Evolutionary conservation across 108 stramenopile genomes (phyloP).

Genomic region (Nannochloropsis gaditana): DNA sequence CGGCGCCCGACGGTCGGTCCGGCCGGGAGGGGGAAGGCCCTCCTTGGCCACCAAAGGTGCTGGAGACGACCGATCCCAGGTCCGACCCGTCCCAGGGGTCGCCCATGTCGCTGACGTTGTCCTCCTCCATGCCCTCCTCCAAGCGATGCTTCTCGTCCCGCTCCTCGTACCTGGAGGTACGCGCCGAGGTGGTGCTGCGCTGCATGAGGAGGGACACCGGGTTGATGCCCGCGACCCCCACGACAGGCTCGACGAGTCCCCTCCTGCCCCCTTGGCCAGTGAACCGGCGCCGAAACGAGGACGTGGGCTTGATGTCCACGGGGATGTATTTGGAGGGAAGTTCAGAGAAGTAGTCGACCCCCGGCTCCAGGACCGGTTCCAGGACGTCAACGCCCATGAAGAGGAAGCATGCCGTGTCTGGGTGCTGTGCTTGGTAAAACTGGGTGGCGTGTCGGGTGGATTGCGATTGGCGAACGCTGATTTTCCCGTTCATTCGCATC

Average conservation of each 20-base stretch:
- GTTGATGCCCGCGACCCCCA: conserved; percentile 13
- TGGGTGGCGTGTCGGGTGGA: not conserved
- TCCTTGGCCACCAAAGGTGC: not conserved
- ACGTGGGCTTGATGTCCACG: not conserved
- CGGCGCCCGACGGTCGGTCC: not conserved
- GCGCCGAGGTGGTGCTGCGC: not conserved
- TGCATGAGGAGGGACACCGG: not conserved
- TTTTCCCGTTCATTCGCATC: not conserved
- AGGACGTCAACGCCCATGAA: not conserved
- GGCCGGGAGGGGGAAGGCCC: not conserved
- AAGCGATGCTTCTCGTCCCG: not conserved
- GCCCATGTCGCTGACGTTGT: not conserved
- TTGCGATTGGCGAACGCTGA: not conserved
- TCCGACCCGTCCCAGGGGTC: not conserved
- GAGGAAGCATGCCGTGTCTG: conserved; percentile 13
- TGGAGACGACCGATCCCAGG: not conserved
- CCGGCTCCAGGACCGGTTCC: conserved; percentile 9
- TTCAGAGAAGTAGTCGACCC: not conserved
- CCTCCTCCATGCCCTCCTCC: not conserved
- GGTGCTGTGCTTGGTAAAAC: not conserved
- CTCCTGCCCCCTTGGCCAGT: not conserved
- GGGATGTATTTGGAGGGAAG: not conserved
- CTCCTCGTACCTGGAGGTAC: not conserved
- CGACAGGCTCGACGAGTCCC: not conserved
- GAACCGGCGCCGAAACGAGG: not conserved